phyloP scores from a whole-genome alignment of 2,329 filamentous ascomycete species.

The Endocalyx cinctus region DNA sequence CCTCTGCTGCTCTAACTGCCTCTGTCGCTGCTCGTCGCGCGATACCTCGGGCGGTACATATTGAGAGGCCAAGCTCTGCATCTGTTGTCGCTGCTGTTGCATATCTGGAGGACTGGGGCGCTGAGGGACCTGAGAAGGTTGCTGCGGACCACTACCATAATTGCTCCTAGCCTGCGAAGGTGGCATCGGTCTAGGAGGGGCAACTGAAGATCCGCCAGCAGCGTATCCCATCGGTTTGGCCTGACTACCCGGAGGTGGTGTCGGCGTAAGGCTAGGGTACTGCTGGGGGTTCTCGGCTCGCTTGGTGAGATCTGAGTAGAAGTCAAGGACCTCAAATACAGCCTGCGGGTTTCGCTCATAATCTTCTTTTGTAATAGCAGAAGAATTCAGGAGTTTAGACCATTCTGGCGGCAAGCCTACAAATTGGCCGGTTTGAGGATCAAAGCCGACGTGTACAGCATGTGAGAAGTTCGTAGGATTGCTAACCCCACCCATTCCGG shows the following conservation, averaged over 20 bases:
- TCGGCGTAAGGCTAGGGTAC: slow-evolving; percentile 65
- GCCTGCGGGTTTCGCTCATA: slow-evolving; percentile 95
- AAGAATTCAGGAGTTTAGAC: slow-evolving; percentile 93
- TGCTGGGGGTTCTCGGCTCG: slow-evolving; percentile 65
- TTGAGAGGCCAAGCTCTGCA: slow-evolving; percentile 51
- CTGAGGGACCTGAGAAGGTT: slow-evolving; percentile 33
- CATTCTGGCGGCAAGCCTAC: slow-evolving; percentile 92
- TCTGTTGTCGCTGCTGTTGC: slow-evolving; percentile 52
- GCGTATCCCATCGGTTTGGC: slow-evolving; percentile 59
- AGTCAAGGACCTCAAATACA: slow-evolving; percentile 75
- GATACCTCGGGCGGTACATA: slow-evolving; percentile 47
- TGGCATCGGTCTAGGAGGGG: slow-evolving; percentile 64
- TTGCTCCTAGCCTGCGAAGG: slow-evolving; percentile 41
- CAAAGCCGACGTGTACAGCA: slow-evolving; percentile 94
- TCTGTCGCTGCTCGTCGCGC: slow-evolving; percentile 56
- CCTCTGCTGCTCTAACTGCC: slow-evolving; percentile 56
- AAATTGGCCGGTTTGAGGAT: slow-evolving; percentile 91
- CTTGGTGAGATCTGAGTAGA: slow-evolving; percentile 81
- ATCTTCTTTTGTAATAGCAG: slow-evolving; percentile 96
- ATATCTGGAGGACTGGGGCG: slow-evolving; percentile 40
- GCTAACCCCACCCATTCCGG: slow-evolving; percentile 95
- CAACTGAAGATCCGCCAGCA: slow-evolving; percentile 52
- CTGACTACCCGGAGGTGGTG: slow-evolving; percentile 53
- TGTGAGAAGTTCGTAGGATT: slow-evolving; percentile 98
- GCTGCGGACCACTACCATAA: slow-evolving; percentile 35